These are phyloP conservation scores for Fibroporia radiculosa DNA, from an alignment of 768 basidiomycete genomes.

Conservation along the genomic window DNA sequence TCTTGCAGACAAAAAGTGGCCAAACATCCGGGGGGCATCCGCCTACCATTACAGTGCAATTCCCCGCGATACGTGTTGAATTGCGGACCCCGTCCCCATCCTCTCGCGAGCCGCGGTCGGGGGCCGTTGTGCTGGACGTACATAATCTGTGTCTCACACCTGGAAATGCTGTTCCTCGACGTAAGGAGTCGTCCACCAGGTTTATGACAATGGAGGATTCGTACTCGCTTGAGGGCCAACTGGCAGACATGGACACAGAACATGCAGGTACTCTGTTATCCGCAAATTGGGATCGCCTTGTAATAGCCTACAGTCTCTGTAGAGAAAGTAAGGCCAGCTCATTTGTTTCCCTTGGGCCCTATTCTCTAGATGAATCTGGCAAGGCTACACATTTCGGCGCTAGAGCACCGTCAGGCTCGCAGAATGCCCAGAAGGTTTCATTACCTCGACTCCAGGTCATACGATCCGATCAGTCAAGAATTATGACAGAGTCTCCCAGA, in stretches of 20 bases:
- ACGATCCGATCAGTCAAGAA: background rate
- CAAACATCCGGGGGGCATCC: background rate
- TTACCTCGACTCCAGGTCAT: background rate
- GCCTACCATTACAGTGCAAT: conserved; percentile 27
- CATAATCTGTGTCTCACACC: conserved; percentile 40
- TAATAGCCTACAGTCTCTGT: conserved; percentile 40
- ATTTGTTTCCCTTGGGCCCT: conserved; percentile 44
- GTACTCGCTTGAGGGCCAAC: conserved; percentile 1
- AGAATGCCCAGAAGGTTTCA: background rate
- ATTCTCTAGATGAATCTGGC: conserved; percentile 2
- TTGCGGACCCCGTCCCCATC: conserved; percentile 58
- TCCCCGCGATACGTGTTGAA: conserved; percentile 58
- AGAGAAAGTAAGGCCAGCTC: conserved; percentile 32
- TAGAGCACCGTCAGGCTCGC: conserved; percentile 9
- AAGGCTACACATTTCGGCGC: conserved; percentile 1
- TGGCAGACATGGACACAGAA: background rate
- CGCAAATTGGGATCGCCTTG: conserved; percentile 35
- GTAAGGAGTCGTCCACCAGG: conserved; percentile 13
- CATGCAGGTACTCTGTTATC: conserved; percentile 26
- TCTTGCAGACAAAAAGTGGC: background rate
- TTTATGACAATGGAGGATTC: conserved; percentile 19
- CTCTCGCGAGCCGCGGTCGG: conserved; percentile 45
- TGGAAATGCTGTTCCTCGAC: conserved; percentile 17
- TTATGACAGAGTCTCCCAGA: background rate
- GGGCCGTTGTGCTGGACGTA: conserved; percentile 58